A percentile compares a stretch with the other conserved stretches of the same genome.
Conservation (phyloP, 768 basidiomycete species). For the Boletales sp. region DNA sequence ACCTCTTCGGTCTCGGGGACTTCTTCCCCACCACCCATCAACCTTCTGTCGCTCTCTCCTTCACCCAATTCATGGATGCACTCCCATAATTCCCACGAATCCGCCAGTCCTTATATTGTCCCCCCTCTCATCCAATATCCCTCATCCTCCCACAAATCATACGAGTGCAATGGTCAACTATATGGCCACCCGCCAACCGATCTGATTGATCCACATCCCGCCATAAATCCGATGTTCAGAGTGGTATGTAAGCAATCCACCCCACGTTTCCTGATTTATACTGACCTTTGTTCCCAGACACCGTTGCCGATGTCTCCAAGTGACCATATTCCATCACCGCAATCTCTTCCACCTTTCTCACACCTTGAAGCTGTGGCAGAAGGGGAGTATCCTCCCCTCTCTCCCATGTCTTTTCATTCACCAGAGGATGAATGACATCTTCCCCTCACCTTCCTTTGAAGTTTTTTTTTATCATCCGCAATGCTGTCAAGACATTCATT, state of each 20-base stretch:
- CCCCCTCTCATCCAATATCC: conserved; percentile 36
- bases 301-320: conserved; percentile 46
- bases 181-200: conserved; percentile 61
- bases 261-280: conserved; percentile 3
- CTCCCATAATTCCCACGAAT: conserved; percentile 40
- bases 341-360: conserved; percentile 71
- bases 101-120: conserved; percentile 36
- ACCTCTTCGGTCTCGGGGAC: conserved; percentile 56
- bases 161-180: conserved; percentile 49
- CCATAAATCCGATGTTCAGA: conserved; percentile 86
- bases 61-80: conserved; percentile 56
- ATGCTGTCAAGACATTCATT: conserved; percentile 22
- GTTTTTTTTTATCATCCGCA: conserved; percentile 22
- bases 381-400: conserved; percentile 67
- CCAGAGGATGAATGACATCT: conserved; percentile 41
- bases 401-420: conserved; percentile 68
- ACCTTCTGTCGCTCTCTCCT: conserved; percentile 68
- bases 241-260: conserved; percentile 56
- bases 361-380: conserved; percentile 82
- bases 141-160: conserved; percentile 40
- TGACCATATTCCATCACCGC: conserved; percentile 38
- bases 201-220: conserved; percentile 57
- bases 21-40: conserved; percentile 74
- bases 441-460: conserved; percentile 17
- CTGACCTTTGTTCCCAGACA: conserved; percentile 36